Evolutionary conservation across 1,284 basidiomycete genomes (phyloP).

Genomic region (Sanghuangporus sanghuang): DNA sequence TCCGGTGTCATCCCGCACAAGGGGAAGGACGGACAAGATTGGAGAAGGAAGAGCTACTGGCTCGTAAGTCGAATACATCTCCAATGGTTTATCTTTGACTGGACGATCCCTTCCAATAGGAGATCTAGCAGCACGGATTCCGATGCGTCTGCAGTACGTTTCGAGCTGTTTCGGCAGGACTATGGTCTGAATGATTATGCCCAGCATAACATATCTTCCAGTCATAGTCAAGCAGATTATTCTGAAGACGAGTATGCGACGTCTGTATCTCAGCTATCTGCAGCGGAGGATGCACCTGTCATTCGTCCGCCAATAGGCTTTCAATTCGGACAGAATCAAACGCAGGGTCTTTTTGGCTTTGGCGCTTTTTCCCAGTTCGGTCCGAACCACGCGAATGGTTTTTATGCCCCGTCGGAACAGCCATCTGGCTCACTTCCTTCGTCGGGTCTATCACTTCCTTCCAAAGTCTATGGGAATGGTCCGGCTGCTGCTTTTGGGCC

Average conservation of each 20-base stretch:
- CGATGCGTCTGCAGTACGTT: not conserved
- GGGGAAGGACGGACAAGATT: not conserved
- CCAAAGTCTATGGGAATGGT: not conserved
- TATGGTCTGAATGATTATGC: not conserved
- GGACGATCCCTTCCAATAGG: not conserved
- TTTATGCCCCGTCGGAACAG: not conserved
- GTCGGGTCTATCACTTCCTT: not conserved
- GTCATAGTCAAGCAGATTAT: not conserved
- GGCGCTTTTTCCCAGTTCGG: not conserved
- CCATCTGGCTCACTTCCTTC: not conserved
- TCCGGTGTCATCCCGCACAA: not conserved
- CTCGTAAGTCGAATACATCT: constrained; percentile 2
- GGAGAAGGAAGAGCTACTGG: not conserved
- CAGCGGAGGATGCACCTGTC: not conserved
- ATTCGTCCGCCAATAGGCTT: not conserved
- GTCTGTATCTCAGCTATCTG: not conserved
- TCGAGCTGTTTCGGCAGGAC: not conserved
- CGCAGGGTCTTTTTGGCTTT: not conserved
- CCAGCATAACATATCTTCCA: not conserved
- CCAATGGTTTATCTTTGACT: not conserved
- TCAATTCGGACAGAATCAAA: not conserved
- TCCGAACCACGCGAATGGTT: not conserved
- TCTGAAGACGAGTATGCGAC: not conserved
- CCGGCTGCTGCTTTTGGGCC: not conserved
- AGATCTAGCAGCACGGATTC: constrained; percentile 11